Base-by-base conservation (phyloP, 768 basidiomycete species). In the Postia placenta region DNA sequence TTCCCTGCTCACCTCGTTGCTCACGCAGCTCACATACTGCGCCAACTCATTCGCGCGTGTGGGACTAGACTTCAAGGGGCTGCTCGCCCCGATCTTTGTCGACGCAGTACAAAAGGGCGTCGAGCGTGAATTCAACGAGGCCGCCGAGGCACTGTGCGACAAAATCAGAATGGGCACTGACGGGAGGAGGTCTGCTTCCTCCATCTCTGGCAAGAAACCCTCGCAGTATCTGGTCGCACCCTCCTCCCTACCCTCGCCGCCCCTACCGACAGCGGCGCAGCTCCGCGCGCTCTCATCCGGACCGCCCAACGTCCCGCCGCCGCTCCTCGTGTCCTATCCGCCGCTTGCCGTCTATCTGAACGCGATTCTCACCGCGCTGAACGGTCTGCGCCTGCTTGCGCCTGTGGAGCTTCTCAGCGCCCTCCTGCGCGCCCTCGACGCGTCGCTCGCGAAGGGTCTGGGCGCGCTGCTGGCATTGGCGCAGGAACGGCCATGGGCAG, bases 11-110 rank as follows among this genome's bases (percentile, higher is more conserved):
- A 76, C 91, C 19, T 82, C 94, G 28, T 75, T 93, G 37, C 80
- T 96, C 50, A 95, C 93, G 0, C 95, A 98, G 59, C 77, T 98
- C 39, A 87, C 88, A 11, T 97, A 98, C 66, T 96, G 94, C 63
- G 83, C 92, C 6, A 81, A 83, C 15, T 92, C 93, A 0, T 96
- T 96, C 60, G 76, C 90, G 0, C 81, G 93, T n/a, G 78, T 95
- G 14, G 95, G 95, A 0, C 75, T 95, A 58, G 94, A 96, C 62
- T 98, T 99, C 65, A 79, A 84, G 26, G 66, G 74, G 0, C 66
- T 85, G 15, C 69, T 96, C 25, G 76, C 76, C 2, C 74, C 75
- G n/a, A 69, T 87, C 2, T 83, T 93, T 62, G 74, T 74, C 33
- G 65, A 70, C 39, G 85, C 87, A 1, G 83, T 92, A 11, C 62